Base-by-base conservation (phyloP, 2,329 filamentous ascomycete species). In the Triangularia verruculosa region DNA sequence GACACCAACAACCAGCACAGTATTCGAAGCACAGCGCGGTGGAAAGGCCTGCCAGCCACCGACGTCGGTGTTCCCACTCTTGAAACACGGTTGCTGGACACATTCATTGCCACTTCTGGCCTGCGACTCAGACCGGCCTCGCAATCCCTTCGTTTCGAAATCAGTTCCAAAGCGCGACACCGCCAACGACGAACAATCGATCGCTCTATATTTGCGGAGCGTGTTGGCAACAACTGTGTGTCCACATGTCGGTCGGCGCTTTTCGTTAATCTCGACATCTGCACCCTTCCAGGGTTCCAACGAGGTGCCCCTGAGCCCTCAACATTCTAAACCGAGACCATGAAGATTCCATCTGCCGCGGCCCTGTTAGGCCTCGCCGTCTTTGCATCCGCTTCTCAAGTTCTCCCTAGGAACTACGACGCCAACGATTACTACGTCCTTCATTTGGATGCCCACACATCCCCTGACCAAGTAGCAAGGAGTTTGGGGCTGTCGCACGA, bases 401-500 rank as follows among this genome's bases (percentile, higher is more conserved):
- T 86, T 53, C 79, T 81, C 57, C 79, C 82, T 67, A 89, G 91
- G 70, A 85, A 95, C 73, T 91, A 96, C 80, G 85, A 90, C 57
- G 82, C 85, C 43, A 87, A 93, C 77, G 94, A 99, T 77, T 98
- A 96, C 79, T 97, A 98, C 75, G 93, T 96, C 68, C 82, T 99
- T 55, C 91, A 97, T 69, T 84, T 99, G 72, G 86, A 89, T 64
- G 79, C 85, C 12, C 80, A 84, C 39, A 81, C 85, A 6, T 82
- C 86, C 13, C 92, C 93, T 15, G 78, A 84, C 24, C 82, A 89
- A 47, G 82, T 97, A 67, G 93, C 93, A 27, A 78, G 80, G 54
- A 83, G 86, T 22, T 80, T 99, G 8, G 92, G 91, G 20, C 81
- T 97, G 56, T 82, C 84, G 53, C 89, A 97, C 76, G 91, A 97